Conservation (phyloP, 2,329 filamentous ascomycete species). For the Stagonosporopsis cucurbitacearum region DNA sequence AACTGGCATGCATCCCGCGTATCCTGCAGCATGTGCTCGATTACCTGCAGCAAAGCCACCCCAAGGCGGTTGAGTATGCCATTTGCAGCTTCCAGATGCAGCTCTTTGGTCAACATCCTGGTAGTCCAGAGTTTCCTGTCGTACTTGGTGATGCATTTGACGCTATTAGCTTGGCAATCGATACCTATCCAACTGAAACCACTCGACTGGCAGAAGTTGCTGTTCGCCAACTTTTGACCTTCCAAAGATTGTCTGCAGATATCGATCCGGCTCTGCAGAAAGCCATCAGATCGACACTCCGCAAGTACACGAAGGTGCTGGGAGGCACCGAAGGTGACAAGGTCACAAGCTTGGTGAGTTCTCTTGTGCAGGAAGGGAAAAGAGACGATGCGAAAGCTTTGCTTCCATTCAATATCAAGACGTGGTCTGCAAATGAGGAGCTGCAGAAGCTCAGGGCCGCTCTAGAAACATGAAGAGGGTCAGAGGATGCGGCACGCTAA, state of each 20-base stretch:
- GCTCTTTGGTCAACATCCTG: conserved; percentile 68
- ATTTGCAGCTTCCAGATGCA: conserved; percentile 76
- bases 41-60: conserved; percentile 65
- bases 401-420: conserved; percentile 36
- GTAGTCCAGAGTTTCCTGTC: conserved; percentile 74
- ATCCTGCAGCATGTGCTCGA: conserved; percentile 78
- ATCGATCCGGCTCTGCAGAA: conserved; percentile 61
- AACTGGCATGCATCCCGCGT: conserved; percentile 67
- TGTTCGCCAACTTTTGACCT: conserved; percentile 57
- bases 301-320: conserved; percentile 43
- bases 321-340: conserved; percentile 39
- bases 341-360: conserved; percentile 29
- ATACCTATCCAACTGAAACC: conserved; percentile 44
- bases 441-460: conserved; percentile 34
- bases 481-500: conserved; percentile 25
- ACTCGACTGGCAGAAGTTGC: conserved; percentile 54
- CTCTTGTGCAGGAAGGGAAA: conserved; percentile 36
- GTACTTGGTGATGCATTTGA: conserved; percentile 71
- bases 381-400: conserved; percentile 37
- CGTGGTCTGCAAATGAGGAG: conserved; percentile 38
- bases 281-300: conserved; percentile 55
- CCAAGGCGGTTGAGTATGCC: conserved; percentile 63
- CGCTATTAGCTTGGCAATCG: conserved; percentile 62
- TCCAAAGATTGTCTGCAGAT: conserved; percentile 51
- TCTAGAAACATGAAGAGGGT: conserved; percentile 23